phyloP scores from a whole-genome alignment of 495 filamentous ascomycete genomes.

The Penicillium paradoxum region DNA sequence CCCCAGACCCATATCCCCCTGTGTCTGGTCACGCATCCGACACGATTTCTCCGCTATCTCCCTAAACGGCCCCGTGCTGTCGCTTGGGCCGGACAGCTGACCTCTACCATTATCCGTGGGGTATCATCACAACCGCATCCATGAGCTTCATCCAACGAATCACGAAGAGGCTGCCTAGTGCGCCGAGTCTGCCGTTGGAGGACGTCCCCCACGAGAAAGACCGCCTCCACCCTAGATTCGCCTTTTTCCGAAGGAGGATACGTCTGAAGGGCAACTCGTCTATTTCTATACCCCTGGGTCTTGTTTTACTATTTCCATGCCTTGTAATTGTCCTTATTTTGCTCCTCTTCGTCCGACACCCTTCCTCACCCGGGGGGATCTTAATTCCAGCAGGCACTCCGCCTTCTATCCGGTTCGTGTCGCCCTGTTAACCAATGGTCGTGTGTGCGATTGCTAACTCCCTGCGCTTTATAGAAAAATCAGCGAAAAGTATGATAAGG shows the following conservation, averaged over 20 bases:
- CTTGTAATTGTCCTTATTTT: constrained; percentile 89
- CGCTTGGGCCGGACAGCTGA: constrained; percentile 23
- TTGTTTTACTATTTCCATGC: constrained; percentile 88
- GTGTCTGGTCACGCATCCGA: constrained; percentile 6
- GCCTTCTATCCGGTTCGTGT: constrained; percentile 79
- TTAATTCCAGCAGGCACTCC: constrained; percentile 87
- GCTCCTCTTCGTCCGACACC: constrained; percentile 84
- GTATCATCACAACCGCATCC: constrained; percentile 25
- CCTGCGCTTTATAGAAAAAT: constrained; percentile 65
- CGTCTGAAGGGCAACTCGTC: constrained; percentile 90
- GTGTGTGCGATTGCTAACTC: constrained; percentile 10
- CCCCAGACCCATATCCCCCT: constrained; percentile 11
- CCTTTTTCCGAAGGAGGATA: constrained; percentile 83
- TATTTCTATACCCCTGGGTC: constrained; percentile 88
- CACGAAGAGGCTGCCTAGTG: constrained; percentile 58
- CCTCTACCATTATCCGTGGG: constrained; percentile 15
- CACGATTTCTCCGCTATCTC: constrained; percentile 11
- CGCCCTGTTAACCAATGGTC: neutral
- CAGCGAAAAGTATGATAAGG: constrained; percentile 93
- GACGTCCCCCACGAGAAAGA: constrained; percentile 53
- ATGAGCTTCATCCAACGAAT: constrained; percentile 65
- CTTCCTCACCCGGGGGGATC: constrained; percentile 73
- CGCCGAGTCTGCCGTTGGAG: constrained; percentile 56
- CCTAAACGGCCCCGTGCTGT: constrained; percentile 18
- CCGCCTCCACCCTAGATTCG: constrained; percentile 54